phyloP scores from a whole-genome alignment of 179 eudicot genomes.

The Amaranthus tricolor region DNA sequence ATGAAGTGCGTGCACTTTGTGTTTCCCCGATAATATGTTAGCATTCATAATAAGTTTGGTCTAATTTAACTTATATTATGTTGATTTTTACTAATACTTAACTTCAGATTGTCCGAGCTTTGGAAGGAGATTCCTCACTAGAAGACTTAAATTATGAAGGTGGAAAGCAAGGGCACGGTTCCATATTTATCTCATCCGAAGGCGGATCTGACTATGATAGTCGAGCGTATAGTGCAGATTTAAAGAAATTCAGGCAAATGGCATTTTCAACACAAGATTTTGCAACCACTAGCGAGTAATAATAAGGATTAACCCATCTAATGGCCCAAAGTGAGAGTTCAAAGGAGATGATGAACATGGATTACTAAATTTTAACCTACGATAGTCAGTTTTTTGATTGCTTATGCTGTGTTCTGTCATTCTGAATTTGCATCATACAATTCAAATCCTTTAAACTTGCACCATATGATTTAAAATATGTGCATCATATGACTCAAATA shows the following conservation, averaged over 20 bases:
- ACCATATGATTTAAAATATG: too few relatives aligned
- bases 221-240: constrained; percentile 64
- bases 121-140: constrained; percentile 73
- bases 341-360: constrained; percentile 24
- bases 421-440: background rate
- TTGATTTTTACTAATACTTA: background rate
- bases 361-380: background rate
- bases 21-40: too few relatives aligned
- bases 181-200: constrained; percentile 22
- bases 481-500: too few relatives aligned
- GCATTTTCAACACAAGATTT: constrained; percentile 44
- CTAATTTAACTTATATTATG: background rate
- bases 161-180: constrained; percentile 28
- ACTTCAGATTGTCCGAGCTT: constrained; percentile 63
- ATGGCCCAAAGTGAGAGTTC: constrained; percentile 37
- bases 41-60: too few relatives aligned
- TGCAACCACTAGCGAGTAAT: constrained; percentile 37
- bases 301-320: constrained; percentile 48
- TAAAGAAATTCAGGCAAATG: constrained; percentile 70
- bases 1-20: too few relatives aligned
- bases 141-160: constrained; percentile 58
- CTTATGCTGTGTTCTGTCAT: background rate
- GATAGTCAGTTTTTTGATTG: background rate
- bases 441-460: too few relatives aligned
- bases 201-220: constrained; percentile 50